A percentile compares a stretch with the other conserved stretches of the same genome.
phyloP scores from a whole-genome alignment of 352 stramenopile species.

The Phytophthora niederhauseri region DNA sequence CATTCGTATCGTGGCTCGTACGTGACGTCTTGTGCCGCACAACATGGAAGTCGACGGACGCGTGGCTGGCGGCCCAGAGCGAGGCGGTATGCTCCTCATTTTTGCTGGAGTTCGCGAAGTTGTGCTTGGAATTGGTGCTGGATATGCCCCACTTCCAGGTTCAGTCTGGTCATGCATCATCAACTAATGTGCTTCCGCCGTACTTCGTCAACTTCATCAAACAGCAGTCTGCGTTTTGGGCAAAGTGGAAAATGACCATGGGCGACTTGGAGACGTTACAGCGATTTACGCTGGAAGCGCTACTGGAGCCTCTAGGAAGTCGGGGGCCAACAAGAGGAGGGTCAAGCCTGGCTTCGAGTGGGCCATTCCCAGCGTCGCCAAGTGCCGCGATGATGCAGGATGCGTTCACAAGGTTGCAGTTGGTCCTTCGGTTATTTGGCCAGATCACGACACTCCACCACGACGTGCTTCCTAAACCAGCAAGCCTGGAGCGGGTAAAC shows the following conservation, averaged over 20 bases:
- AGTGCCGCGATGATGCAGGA: slow-evolving; percentile 76
- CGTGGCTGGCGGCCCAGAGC: slow-evolving; percentile 64
- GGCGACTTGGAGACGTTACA: slow-evolving; percentile 63
- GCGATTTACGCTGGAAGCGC: slow-evolving; percentile 58
- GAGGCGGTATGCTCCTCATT: slow-evolving; percentile 71
- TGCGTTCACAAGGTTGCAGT: slow-evolving; percentile 71
- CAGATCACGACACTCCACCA: slow-evolving; percentile 80
- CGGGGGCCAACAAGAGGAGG: slow-evolving; percentile 21
- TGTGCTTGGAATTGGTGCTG: slow-evolving; percentile 79
- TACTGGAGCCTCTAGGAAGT: slow-evolving; percentile 58
- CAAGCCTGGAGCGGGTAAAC: slow-evolving; percentile 55
- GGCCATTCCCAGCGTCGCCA: slow-evolving; percentile 48
- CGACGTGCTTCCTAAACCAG: slow-evolving; percentile 44
- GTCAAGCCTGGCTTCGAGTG: neutral
- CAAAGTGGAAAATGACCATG: slow-evolving; percentile 73
- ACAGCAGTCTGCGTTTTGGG: slow-evolving; percentile 71
- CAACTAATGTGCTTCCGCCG: slow-evolving; percentile 72
- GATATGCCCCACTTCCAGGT: slow-evolving; percentile 78
- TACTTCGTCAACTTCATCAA: slow-evolving; percentile 92
- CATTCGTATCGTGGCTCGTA: slow-evolving; percentile 86
- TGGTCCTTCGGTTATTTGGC: slow-evolving; percentile 60
- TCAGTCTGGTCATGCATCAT: slow-evolving; percentile 47
- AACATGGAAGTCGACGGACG: slow-evolving; percentile 79
- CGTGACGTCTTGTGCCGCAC: slow-evolving; percentile 81
- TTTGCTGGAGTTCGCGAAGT: slow-evolving; percentile 69